These are phyloP conservation scores for Corymbia citriodora DNA, from an alignment of 441 rosid species.

Conservation along the genomic window DNA sequence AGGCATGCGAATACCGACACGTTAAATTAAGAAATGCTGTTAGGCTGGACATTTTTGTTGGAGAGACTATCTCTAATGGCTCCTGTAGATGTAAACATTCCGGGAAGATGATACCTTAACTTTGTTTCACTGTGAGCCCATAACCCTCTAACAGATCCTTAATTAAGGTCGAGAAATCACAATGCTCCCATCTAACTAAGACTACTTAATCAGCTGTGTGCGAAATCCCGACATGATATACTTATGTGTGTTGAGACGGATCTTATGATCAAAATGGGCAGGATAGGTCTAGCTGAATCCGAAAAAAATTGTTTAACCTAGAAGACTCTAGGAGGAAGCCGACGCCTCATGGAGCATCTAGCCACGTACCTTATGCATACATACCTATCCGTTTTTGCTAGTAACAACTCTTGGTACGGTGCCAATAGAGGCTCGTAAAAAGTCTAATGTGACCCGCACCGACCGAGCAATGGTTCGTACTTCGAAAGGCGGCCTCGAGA, in stretches of 20 bases:
- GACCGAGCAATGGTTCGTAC: background rate
- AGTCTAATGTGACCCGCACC: background rate
- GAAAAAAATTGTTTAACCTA: background rate
- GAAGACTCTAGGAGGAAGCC: background rate
- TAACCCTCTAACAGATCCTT: too few relatives aligned
- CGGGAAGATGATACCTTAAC: too few relatives aligned
- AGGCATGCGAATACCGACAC: too few relatives aligned
- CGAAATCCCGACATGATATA: background rate
- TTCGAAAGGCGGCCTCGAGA: background rate
- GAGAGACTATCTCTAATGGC: too few relatives aligned
- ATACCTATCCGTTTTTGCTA: background rate
- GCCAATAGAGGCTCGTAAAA: background rate
- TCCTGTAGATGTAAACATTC: too few relatives aligned
- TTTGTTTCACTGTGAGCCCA: too few relatives aligned
- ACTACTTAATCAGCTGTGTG: background rate
- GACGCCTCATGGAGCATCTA: background rate
- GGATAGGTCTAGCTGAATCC: background rate
- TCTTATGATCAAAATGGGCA: background rate
- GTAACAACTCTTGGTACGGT: background rate
- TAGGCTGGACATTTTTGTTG: too few relatives aligned
- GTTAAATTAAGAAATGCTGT: too few relatives aligned
- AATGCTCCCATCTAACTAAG: background rate
- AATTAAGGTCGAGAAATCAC: background rate
- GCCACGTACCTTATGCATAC: background rate
- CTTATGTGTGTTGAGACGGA: rapidly evolving